Conservation (phyloP, 2,329 filamentous ascomycete genomes). For the Neofusicoccum parvum region DNA sequence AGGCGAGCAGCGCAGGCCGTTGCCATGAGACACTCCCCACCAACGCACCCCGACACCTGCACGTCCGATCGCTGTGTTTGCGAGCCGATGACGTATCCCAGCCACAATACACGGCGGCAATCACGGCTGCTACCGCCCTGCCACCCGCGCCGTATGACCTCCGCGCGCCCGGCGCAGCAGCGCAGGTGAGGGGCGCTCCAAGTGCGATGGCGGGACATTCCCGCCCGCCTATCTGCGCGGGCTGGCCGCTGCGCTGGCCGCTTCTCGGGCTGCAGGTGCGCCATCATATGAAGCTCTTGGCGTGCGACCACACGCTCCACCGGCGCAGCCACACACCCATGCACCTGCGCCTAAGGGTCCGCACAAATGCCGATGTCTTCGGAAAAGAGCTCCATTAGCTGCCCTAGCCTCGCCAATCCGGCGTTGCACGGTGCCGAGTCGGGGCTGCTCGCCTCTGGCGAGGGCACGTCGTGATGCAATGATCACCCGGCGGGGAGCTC, state of each 20-base stretch:
- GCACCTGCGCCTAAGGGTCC: not conserved
- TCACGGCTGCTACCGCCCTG: constrained; percentile 17
- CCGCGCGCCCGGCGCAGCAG: not conserved
- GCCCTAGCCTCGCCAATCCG: not conserved
- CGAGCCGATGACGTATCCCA: constrained; percentile 4
- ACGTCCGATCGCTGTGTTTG: constrained; percentile 15
- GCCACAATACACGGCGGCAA: constrained; percentile 15
- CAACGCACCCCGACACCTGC: constrained; percentile 3
- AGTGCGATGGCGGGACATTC: constrained; percentile 5
- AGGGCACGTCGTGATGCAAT: constrained; percentile 16
- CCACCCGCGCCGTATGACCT: constrained; percentile 2
- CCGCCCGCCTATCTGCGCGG: not conserved
- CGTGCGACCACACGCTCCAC: not conserved
- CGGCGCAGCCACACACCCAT: not conserved
- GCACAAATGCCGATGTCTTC: not conserved
- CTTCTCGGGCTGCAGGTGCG: too few relatives aligned
- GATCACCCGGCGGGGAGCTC: not conserved
- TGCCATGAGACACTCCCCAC: constrained; percentile 21
- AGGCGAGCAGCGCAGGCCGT: constrained; percentile 2
- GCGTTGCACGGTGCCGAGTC: not conserved
- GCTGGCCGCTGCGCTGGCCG: not conserved
- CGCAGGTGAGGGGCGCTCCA: constrained; percentile 8
- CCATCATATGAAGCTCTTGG: not conserved
- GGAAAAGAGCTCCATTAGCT: constrained; percentile 5
- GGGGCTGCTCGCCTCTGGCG: not conserved